Conservation (phyloP, 78 protist genomes). For the Guillardia theta region DNA sequence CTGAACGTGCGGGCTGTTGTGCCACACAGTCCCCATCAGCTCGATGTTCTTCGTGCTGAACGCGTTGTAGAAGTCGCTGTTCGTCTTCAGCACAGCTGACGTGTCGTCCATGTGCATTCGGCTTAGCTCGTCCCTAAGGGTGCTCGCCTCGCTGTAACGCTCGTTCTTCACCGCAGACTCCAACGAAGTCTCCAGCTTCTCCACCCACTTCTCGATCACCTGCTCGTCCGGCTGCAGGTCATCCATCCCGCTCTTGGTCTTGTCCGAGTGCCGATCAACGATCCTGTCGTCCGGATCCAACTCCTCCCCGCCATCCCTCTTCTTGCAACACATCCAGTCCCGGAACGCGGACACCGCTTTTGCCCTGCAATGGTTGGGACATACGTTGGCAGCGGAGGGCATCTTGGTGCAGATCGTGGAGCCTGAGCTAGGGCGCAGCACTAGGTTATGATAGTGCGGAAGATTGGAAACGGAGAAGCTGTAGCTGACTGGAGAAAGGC, state of each 20-base stretch:
- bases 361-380: too few species aligned
- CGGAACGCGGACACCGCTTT: too few species aligned
- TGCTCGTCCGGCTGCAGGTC: not conserved
- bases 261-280: too few species aligned
- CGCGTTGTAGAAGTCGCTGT: constrained; percentile 19
- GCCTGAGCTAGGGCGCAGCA: too few species aligned
- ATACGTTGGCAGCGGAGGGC: too few species aligned
- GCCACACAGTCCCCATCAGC: constrained; percentile 3
- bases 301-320: too few species aligned
- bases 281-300: too few species aligned
- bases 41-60: constrained; percentile 6
- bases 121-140: not conserved
- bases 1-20: not conserved
- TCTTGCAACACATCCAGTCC: too few species aligned
- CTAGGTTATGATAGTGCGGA: too few species aligned
- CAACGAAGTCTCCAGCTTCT: not conserved
- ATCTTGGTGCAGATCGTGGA: too few species aligned
- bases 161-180: not conserved
- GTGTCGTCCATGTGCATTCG: constrained; percentile 29
- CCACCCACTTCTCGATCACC: not conserved
- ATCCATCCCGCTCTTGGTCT: not conserved
- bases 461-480: too few species aligned
- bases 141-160: not conserved
- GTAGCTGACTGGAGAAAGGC: too few species aligned
- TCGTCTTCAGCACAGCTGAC: not conserved